phyloP scores from a whole-genome alignment of 495 filamentous ascomycete species.

The Aspergillus sclerotiicarbonarius region DNA sequence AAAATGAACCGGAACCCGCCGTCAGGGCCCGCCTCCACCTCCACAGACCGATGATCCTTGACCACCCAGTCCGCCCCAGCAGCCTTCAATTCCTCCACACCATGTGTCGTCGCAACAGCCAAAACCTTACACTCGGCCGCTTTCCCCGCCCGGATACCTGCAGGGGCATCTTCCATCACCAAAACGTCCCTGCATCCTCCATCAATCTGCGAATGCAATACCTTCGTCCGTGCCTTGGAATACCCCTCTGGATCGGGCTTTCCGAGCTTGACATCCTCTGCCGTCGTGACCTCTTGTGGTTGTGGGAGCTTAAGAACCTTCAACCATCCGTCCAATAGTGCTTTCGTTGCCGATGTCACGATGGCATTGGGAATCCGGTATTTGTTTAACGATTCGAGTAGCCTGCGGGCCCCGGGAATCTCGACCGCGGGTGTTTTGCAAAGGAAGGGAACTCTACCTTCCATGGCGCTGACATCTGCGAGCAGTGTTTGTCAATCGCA shows the following conservation, averaged over 20 bases:
- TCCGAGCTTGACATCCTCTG: slow-evolving; percentile 73
- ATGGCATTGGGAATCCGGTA: slow-evolving; percentile 68
- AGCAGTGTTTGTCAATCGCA: background rate
- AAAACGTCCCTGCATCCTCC: slow-evolving; percentile 46
- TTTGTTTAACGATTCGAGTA: slow-evolving; percentile 49
- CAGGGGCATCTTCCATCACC: slow-evolving; percentile 79
- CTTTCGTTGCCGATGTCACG: slow-evolving; percentile 71
- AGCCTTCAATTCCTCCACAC: slow-evolving; percentile 56
- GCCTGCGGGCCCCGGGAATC: slow-evolving; percentile 57
- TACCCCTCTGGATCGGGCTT: slow-evolving; percentile 77
- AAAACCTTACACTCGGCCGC: slow-evolving; percentile 75
- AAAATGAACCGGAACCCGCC: background rate
- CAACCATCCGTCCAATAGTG: slow-evolving; percentile 74
- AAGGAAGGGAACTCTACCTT: slow-evolving; percentile 62
- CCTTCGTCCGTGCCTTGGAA: slow-evolving; percentile 27
- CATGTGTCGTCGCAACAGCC: slow-evolving; percentile 73
- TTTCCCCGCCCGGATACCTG: slow-evolving; percentile 73
- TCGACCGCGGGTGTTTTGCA: slow-evolving; percentile 67
- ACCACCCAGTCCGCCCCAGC: slow-evolving; percentile 73
- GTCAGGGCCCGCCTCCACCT: background rate
- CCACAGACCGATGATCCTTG: slow-evolving; percentile 1
- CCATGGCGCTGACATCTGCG: slow-evolving; percentile 67
- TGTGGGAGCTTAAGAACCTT: slow-evolving; percentile 63
- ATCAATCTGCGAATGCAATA: background rate
- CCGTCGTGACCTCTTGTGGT: slow-evolving; percentile 57